Percentiles rank a stretch among this genome's conserved stretches.
Conservation (phyloP, 106 monocot species). For the Dioscorea zingiberensis region DNA sequence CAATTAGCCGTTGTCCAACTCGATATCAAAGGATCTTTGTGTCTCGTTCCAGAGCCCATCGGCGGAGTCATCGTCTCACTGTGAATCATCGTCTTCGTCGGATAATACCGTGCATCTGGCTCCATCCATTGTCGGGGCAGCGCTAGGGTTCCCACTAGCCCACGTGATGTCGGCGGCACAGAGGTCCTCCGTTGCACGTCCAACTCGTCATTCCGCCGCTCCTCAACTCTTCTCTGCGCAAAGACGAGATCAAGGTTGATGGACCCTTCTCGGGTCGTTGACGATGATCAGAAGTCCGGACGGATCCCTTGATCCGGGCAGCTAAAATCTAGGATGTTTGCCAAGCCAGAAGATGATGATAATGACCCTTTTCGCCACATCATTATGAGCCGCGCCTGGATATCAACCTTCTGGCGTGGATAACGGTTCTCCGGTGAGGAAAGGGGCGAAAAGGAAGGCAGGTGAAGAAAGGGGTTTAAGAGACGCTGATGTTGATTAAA, state of each 20-base stretch:
- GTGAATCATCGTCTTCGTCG: too few relatives aligned
- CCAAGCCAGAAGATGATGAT: conserved; percentile 20
- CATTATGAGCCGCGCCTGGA: too few relatives aligned
- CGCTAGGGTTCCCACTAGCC: too few relatives aligned
- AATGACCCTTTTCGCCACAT: conserved; percentile 43
- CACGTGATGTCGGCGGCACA: not conserved
- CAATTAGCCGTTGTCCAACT: conserved; percentile 18
- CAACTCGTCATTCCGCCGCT: conserved; percentile 17
- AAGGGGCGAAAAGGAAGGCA: too few relatives aligned
- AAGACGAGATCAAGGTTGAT: conserved; percentile 45
- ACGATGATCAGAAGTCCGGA: conserved; percentile 7
- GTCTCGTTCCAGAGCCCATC: conserved; percentile 39
- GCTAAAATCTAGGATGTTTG: not conserved
- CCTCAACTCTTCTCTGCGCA: conserved; percentile 15
- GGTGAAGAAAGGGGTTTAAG: too few relatives aligned
- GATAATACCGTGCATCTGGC: not conserved
- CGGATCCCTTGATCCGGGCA: conserved; percentile 4
- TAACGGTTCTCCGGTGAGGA: too few relatives aligned
- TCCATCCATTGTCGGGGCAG: not conserved
- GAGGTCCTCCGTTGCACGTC: conserved; percentile 33
- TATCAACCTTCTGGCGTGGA: too few relatives aligned
- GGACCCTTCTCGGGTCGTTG: conserved; percentile 17
- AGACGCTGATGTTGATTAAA: too few relatives aligned
- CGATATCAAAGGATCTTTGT: conserved; percentile 39
- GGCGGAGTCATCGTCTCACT: not conserved